Evolutionary conservation across 805 yeast genomes (phyloP).

Genomic region (Hanseniaspora hatyaiensis): DNA sequence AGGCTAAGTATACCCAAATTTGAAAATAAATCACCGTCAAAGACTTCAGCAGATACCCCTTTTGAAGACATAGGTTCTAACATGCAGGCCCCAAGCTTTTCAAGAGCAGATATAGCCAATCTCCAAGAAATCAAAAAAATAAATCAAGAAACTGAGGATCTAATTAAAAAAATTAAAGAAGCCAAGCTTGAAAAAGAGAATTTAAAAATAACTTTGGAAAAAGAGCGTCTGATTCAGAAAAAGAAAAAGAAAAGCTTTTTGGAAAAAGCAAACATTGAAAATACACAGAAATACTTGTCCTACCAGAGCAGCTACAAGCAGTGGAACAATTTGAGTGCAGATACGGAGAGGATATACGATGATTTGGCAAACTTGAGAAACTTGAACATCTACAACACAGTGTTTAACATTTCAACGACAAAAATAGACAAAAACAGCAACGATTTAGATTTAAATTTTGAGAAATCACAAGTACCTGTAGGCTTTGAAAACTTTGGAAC

Average conservation of each 20-base stretch:
- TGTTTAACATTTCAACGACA: slow-evolving; percentile 72
- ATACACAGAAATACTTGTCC: slow-evolving; percentile 41
- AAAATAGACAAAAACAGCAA: slow-evolving; percentile 34
- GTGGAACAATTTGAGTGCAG: slow-evolving; percentile 50
- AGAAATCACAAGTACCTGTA: background rate
- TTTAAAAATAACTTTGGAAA: slow-evolving; percentile 35
- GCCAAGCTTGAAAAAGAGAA: slow-evolving; percentile 32
- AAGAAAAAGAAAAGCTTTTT: slow-evolving; percentile 40
- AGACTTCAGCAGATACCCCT: slow-evolving; percentile 28
- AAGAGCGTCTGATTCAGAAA: slow-evolving; percentile 36
- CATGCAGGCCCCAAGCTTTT: no score
- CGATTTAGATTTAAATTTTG: background rate
- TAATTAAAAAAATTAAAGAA: slow-evolving; percentile 21
- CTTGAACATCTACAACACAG: slow-evolving; percentile 70
- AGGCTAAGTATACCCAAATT: slow-evolving; percentile 22
- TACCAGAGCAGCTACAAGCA: slow-evolving; percentile 41
- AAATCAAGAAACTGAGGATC: slow-evolving; percentile 22
- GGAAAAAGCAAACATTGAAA: slow-evolving; percentile 37
- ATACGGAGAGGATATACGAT: slow-evolving; percentile 48
- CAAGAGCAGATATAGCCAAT: slow-evolving; percentile 26
- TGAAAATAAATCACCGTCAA: slow-evolving; percentile 20
- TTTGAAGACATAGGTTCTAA: slow-evolving; percentile 43
- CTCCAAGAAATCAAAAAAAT: slow-evolving; percentile 29
- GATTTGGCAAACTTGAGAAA: slow-evolving; percentile 61
- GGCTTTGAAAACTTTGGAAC: slow-evolving; percentile 46